Percentiles rank a stretch among this genome's conserved stretches.
Conservation (phyloP, 78 protist species). For the Guillardia theta region DNA sequence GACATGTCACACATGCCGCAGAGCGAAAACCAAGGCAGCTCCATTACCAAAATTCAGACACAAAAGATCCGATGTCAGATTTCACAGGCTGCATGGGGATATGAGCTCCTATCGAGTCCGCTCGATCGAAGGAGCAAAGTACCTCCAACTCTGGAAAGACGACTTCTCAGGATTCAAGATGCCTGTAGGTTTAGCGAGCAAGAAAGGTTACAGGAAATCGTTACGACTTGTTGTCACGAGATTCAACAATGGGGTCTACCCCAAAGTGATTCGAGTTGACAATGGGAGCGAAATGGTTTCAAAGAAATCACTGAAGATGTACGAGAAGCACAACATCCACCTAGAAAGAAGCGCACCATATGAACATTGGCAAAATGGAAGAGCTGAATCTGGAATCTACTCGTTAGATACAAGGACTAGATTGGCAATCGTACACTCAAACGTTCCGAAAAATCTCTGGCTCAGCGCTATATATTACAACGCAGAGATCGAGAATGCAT, state of each 20-base stretch:
- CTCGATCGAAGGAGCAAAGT: background rate
- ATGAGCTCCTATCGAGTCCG: background rate
- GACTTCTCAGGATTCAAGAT: background rate
- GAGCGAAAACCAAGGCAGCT: background rate
- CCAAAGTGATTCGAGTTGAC: background rate
- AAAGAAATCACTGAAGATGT: background rate
- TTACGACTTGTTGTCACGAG: no score
- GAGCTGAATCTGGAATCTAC: background rate
- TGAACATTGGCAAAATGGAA: background rate
- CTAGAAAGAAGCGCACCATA: background rate
- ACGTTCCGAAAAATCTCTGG: background rate
- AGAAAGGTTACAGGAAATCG: background rate
- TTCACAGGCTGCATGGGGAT: background rate
- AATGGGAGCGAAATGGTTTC: background rate
- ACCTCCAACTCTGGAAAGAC: background rate
- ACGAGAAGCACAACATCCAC: background rate
- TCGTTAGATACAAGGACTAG: background rate
- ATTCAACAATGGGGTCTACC: no score
- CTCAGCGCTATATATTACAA: background rate
- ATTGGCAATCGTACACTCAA: background rate
- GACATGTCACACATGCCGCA: background rate
- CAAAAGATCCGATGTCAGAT: background rate
- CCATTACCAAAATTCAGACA: background rate
- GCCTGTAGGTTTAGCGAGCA: background rate
- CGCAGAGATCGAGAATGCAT: background rate